A percentile compares a stretch with the other conserved stretches of the same genome.
Evolutionary conservation across 2,329 filamentous ascomycete genomes (phyloP).

Genomic region (Paracoccidioides brasiliensis): DNA sequence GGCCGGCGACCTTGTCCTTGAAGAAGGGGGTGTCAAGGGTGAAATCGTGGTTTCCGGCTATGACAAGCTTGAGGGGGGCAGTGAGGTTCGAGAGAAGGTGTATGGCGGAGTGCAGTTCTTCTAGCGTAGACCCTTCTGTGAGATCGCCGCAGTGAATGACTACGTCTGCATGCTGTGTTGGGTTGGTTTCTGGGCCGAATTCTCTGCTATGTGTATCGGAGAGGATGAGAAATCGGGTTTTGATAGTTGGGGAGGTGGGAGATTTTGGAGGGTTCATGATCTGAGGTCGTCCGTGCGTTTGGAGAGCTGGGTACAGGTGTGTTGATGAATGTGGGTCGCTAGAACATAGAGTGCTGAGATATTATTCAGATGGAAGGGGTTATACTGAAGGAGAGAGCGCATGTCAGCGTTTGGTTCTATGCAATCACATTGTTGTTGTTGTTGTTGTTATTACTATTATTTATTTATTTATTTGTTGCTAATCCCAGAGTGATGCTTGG

Average conservation of each 20-base stretch:
- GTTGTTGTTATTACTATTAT: too few relatives aligned
- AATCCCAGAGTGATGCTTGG: too few relatives aligned
- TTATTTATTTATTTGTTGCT: too few relatives aligned
- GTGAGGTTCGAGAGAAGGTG: not conserved
- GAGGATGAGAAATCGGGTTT: not conserved
- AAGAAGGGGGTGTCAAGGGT: not conserved
- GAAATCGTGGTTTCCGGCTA: conserved; percentile 1
- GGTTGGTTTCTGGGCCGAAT: not conserved
- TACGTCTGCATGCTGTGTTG: not conserved
- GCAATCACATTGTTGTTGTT: too few relatives aligned
- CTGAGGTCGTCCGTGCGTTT: not conserved
- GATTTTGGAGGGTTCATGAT: not conserved
- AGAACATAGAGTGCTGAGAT: too few relatives aligned
- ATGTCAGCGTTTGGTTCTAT: too few relatives aligned
- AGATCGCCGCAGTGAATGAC: not conserved
- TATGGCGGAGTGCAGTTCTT: not conserved
- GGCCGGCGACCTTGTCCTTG: not conserved
- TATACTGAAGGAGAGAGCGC: too few relatives aligned
- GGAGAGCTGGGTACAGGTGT: too few relatives aligned
- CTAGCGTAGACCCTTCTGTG: not conserved
- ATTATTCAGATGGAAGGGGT: too few relatives aligned
- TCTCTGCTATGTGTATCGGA: not conserved
- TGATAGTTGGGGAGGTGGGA: not conserved
- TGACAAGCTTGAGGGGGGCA: conserved; percentile 1
- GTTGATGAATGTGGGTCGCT: too few relatives aligned